Percentiles rank a stretch among this genome's conserved stretches.
These are phyloP conservation scores for Fomitiporia mediterranea DNA, from an alignment of 1,284 basidiomycete species.

Conservation along the genomic window DNA sequence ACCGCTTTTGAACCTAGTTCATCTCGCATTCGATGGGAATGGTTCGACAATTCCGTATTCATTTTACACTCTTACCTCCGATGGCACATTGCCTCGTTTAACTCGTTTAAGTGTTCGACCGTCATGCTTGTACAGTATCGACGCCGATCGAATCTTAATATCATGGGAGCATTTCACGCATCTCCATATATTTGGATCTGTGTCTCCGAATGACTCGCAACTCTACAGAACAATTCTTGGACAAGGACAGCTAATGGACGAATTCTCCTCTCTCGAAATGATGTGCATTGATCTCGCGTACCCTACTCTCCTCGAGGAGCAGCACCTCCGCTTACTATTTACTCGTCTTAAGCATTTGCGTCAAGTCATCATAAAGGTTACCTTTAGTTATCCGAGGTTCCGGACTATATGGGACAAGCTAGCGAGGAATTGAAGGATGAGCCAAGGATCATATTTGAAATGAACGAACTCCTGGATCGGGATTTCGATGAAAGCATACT, in stretches of 20 bases:
- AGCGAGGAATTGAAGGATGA: neutral
- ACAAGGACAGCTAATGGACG: conserved; percentile 1
- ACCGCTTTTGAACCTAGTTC: conserved; percentile 9
- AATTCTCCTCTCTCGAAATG: conserved; percentile 4
- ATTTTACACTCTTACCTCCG: neutral
- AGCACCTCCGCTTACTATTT: conserved; percentile 1
- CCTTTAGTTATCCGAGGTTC: neutral
- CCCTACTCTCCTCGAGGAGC: conserved; percentile 3
- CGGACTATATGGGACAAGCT: conserved; percentile 6
- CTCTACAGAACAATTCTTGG: conserved; percentile 4
- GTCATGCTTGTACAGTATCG: neutral
- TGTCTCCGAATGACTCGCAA: neutral
- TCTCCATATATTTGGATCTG: conserved; percentile 11
- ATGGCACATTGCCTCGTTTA: neutral
- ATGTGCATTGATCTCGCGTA: conserved; percentile 10
- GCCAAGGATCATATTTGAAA: neutral
- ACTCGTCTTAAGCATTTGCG: neutral
- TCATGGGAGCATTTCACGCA: conserved; percentile 12
- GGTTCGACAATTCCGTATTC: neutral
- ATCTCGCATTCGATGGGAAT: conserved; percentile 13
- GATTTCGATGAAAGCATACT: neutral
- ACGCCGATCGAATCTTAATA: neutral
- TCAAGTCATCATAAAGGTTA: conserved; percentile 6
- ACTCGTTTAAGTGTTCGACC: conserved; percentile 7
- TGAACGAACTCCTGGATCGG: neutral